phyloP scores from a whole-genome alignment of 495 filamentous ascomycete species.

The Astrothelium subdiscretum region DNA sequence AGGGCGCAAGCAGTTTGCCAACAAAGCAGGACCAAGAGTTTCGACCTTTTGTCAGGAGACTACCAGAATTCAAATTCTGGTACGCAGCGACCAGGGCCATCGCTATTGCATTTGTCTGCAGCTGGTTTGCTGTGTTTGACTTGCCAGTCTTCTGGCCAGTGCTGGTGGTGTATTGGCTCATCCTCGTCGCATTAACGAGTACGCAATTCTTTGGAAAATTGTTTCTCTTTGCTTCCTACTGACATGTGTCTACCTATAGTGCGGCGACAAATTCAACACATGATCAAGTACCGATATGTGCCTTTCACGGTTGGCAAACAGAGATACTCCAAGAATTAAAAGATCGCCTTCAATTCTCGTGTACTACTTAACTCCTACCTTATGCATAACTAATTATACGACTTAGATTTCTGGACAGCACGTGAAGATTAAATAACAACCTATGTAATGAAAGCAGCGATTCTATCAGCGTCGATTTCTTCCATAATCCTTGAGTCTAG shows the following conservation, averaged over 20 bases:
- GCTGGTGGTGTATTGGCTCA: conserved; percentile 94
- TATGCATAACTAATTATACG: neutral
- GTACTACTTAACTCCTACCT: neutral
- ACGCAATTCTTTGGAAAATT: conserved; percentile 28
- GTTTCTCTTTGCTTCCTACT: neutral
- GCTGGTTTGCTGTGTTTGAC: conserved; percentile 87
- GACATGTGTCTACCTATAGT: conserved; percentile 41
- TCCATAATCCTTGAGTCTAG: too few relatives aligned
- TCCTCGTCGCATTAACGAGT: conserved; percentile 91
- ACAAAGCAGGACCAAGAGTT: conserved; percentile 96
- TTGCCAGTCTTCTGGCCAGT: conserved; percentile 99
- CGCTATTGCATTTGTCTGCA: conserved; percentile 71
- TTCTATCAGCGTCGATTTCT: too few relatives aligned
- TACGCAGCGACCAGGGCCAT: conserved; percentile 84
- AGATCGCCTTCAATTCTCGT: neutral
- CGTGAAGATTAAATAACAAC: neutral
- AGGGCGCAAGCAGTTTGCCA: conserved; percentile 62
- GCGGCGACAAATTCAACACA: conserved; percentile 97
- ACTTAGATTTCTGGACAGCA: neutral
- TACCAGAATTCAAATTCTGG: conserved; percentile 99
- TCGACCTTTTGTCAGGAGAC: conserved; percentile 85
- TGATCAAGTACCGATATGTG: conserved; percentile 93
- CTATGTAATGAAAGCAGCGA: too few relatives aligned
- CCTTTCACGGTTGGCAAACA: neutral
- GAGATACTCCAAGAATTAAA: neutral